Conservation (phyloP, 495 filamentous ascomycete genomes). For the Lindgomyces ingoldianus region DNA sequence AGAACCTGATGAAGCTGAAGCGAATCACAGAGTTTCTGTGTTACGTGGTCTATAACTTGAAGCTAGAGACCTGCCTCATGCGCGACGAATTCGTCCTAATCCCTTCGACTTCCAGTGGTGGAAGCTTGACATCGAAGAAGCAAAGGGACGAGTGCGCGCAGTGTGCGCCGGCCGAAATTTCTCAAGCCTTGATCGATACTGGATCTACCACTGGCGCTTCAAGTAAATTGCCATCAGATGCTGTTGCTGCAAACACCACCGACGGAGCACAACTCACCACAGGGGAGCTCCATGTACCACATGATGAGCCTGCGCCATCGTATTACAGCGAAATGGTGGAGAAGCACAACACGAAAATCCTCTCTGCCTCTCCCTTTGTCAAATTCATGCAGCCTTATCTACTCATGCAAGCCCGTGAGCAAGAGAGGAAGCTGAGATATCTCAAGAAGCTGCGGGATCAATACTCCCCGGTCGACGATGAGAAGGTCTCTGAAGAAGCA, state of each 20-base stretch:
- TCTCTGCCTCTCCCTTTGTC: constrained; percentile 96
- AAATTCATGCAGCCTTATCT: constrained; percentile 92
- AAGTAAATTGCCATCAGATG: background rate
- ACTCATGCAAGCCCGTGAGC: constrained; percentile 84
- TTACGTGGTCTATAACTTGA: constrained; percentile 97
- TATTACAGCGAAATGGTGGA: constrained; percentile 94
- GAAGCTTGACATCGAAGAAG: constrained; percentile 26
- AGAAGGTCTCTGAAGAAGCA: constrained; percentile 46
- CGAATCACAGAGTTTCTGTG: constrained; percentile 97
- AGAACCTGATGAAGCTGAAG: constrained; percentile 76
- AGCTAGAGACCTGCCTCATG: constrained; percentile 94
- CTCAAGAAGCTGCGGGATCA: constrained; percentile 80
- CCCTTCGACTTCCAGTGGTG: constrained; percentile 60
- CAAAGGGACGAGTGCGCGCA: constrained; percentile 12
- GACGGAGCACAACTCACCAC: background rate
- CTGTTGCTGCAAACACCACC: background rate
- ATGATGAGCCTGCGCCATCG: constrained; percentile 84
- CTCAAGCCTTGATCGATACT: background rate
- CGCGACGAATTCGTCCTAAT: constrained; percentile 91
- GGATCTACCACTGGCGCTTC: background rate
- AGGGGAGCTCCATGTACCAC: constrained; percentile 59
- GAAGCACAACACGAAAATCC: constrained; percentile 83
- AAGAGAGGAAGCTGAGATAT: constrained; percentile 79
- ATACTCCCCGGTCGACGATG: constrained; percentile 51
- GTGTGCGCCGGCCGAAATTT: background rate